Base-by-base conservation (phyloP, 176 grass and related monocot genomes). In the Cenchrus purpureus region DNA sequence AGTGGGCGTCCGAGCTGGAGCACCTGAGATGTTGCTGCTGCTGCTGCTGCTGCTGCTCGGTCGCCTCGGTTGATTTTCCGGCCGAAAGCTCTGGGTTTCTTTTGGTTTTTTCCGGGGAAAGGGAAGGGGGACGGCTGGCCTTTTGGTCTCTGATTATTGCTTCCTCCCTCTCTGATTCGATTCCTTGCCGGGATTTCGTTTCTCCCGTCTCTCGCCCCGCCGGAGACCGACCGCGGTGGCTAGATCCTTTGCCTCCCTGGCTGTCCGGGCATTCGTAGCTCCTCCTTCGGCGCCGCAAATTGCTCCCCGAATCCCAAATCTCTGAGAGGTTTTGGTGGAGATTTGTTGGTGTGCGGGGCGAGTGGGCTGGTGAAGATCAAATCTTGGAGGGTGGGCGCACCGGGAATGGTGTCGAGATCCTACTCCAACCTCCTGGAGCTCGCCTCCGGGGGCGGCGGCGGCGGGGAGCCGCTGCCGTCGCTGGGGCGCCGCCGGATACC, bases 391-490 rank as follows among this genome's bases (percentile, higher is more conserved):
- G 10, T 11, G 66, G 29, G 43, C 25, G 14, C 28, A 65, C 44
- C 68, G 77, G 56, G 75, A 4, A 98, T 98, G 95, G 91, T 90
- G 77, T 98, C 95, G n/a, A 98, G 88, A 81, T 98, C 95, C 74
- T 95, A 95, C 88, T 87, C 95, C 69, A 91, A 98, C 87, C 91
- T 98, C 46, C 45, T 98, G 73, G 95, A 98, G 66, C 88, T 98
- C 77, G 95, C 89, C 76, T 77, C 91, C 79, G 91, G 59, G 59
- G 59, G 87, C 73, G 82, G 88, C 28, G 15, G 43, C 60, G 8
- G 50, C 79, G 65, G 49, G 45, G 49, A 80, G 44, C 71, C 82
- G 63, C 57, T 90, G 74, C 70, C 95, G 28, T 83, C 84, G 37
- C 87, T 88, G 7, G 94, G 94, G 31, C 82, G 76, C 72, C 87